Evolutionary conservation across 2,329 filamentous ascomycete species (phyloP), one percentile per base, ranked within the genome.

Genomic region (Ascochyta clinopodiicola): DNA sequence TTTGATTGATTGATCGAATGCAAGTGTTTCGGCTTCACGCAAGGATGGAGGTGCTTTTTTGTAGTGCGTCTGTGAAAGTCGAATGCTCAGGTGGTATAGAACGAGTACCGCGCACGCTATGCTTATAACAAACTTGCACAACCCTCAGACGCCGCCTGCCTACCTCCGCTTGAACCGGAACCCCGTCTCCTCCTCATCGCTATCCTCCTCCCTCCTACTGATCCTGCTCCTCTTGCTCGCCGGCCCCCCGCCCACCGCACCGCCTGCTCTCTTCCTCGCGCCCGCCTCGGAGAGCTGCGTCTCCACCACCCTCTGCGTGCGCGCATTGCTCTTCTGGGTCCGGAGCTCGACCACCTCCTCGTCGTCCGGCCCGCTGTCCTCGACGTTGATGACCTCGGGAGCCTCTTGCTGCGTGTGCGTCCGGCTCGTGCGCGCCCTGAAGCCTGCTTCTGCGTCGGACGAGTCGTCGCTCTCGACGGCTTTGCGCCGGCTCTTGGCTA

Each of bases 141-240:
- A 4, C 5, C 13, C n/a, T 34, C 32, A 8, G 17, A 6, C 17
- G 17, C 17, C 17, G 35, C 1, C 10, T 22, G 36, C 38, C 49
- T 35, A 56, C 40, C 63, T 62, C 44, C 63, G 75, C 61, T 80
- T 79, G 61, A 86, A 86, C 50, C 81, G 78, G 62, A 85, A 84
- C 29, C 81, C 82, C 54, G 81, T 75, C 59, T 82, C 82, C 63
- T 86, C 84, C 25, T 85, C 84, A 64, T 84, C 84, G 39, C 84
- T 84, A 37, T 81, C 82, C 6, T 82, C 81, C 6, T 75, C 72
- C 31, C 65, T 62, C 39, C 56, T 60, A 4, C 47, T 32, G 25
- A 61, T 40, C 25, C 63, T 68, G 4, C 61, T 63, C 50, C 63
- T 69, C 67, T 74, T 75, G 24, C 59, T 61, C 34, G 62, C 59